phyloP scores from a whole-genome alignment of 331 rosid species.

The Malus hybrid region DNA sequence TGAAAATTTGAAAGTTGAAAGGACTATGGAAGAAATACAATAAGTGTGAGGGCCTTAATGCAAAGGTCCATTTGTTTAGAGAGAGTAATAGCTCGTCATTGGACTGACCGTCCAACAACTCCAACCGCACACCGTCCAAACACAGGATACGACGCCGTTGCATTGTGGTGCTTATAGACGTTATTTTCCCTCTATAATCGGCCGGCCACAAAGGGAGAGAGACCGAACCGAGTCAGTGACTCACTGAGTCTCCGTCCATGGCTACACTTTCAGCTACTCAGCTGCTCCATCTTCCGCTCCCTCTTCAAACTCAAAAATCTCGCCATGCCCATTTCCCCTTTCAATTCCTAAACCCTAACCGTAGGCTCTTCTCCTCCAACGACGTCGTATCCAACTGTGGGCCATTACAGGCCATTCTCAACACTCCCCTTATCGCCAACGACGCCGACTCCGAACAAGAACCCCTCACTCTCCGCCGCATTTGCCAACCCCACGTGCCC shows the following conservation, averaged over 20 bases:
- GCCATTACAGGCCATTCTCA: constrained; percentile 26
- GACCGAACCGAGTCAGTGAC: too few species aligned
- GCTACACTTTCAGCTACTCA: constrained; percentile 26
- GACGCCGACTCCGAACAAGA: constrained; percentile 5
- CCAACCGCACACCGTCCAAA: neutral
- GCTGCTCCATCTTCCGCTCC: constrained; percentile 18
- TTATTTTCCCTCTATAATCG: neutral
- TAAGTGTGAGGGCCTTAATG: neutral
- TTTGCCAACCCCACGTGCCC: constrained; percentile 61
- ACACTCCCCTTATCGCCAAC: constrained; percentile 19
- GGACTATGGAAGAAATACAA: neutral
- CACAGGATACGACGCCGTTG: neutral
- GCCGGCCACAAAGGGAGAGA: neutral
- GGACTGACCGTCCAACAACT: constrained; percentile 17
- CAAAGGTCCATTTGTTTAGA: neutral
- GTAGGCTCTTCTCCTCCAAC: neutral
- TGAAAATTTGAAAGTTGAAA: neutral
- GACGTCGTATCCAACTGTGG: constrained; percentile 2
- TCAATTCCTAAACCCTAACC: constrained; percentile 17
- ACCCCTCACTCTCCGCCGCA: constrained; percentile 37
- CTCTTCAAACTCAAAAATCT: neutral
- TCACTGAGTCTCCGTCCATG: constrained; percentile 6
- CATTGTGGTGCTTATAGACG: neutral
- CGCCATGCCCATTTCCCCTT: constrained; percentile 1
- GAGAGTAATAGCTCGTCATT: neutral